Evolutionary conservation across 805 yeast genomes (phyloP).

Genomic region (Brettanomyces naardenensis): DNA sequence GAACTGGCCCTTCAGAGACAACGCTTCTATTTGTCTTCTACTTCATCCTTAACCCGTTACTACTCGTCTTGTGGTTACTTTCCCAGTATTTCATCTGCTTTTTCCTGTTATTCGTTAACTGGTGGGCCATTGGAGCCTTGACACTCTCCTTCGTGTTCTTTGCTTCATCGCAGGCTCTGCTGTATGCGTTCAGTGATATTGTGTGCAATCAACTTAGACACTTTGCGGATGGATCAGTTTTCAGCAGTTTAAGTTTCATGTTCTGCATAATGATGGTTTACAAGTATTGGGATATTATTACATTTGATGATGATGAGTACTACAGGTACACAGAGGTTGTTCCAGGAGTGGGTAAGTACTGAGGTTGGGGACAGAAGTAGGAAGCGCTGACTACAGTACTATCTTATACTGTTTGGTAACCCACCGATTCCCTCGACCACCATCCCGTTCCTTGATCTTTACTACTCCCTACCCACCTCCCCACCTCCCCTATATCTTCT

Average conservation of each 20-base stretch:
- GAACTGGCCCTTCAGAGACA: slow-evolving; percentile 45
- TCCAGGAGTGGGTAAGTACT: slow-evolving; percentile 3
- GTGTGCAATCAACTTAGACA: slow-evolving; percentile 73
- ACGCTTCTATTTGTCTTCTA: slow-evolving; percentile 62
- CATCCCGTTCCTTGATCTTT: too few species aligned
- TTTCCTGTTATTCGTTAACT: slow-evolving; percentile 53
- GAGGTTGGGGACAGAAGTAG: too few species aligned
- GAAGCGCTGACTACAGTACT: too few species aligned
- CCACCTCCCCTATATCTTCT: slow-evolving; percentile 16
- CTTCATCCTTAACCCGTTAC: slow-evolving; percentile 64
- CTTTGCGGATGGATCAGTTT: slow-evolving; percentile 84
- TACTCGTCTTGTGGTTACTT: slow-evolving; percentile 52
- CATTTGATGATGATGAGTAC: slow-evolving; percentile 91
- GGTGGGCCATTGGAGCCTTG: slow-evolving; percentile 90
- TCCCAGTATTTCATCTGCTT: slow-evolving; percentile 64
- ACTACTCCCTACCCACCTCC: too few species aligned
- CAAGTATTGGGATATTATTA: slow-evolving; percentile 94
- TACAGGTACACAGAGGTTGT: slow-evolving; percentile 20
- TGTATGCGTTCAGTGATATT: slow-evolving; percentile 56
- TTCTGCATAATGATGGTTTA: slow-evolving; percentile 91
- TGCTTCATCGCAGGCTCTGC: slow-evolving; percentile 67
- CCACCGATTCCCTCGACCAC: too few species aligned
- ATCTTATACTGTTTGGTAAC: too few species aligned
- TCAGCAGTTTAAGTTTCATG: slow-evolving; percentile 72
- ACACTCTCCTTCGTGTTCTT: slow-evolving; percentile 65